These are phyloP conservation scores for Sclerotinia spermophila DNA, from an alignment of 2,329 filamentous ascomycete genomes.

Conservation along the genomic window DNA sequence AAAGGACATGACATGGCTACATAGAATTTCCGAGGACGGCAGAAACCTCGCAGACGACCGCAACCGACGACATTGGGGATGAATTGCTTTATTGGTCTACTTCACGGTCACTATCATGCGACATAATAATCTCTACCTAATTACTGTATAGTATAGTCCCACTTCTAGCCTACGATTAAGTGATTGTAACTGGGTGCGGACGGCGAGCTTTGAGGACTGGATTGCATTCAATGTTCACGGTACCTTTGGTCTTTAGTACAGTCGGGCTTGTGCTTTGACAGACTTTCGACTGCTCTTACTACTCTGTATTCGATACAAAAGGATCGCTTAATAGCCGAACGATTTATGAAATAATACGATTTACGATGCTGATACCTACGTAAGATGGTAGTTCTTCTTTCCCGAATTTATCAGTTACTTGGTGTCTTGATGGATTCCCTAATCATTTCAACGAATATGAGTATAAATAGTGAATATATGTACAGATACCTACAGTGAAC, in stretches of 20 bases:
- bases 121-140: neutral
- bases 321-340: too few species aligned
- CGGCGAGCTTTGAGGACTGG: neutral
- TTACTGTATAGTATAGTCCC: neutral
- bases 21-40: neutral
- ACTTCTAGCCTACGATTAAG: neutral
- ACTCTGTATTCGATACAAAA: neutral
- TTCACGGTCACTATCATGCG: neutral
- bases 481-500: neutral
- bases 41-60: neutral
- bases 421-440: too few species aligned
- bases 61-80: neutral
- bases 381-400: neutral
- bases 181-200: neutral
- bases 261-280: neutral
- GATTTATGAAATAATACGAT: too few species aligned
- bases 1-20: too few species aligned
- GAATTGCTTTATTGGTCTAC: neutral
- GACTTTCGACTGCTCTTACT: neutral
- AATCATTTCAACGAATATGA: neutral
- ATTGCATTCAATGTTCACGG: neutral
- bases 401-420: neutral
- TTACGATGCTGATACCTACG: neutral
- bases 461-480: neutral
- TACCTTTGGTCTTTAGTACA: neutral